Evolutionary conservation across 2,329 filamentous ascomycete species (phyloP).

Genomic region (Aspergillus sp.): DNA sequence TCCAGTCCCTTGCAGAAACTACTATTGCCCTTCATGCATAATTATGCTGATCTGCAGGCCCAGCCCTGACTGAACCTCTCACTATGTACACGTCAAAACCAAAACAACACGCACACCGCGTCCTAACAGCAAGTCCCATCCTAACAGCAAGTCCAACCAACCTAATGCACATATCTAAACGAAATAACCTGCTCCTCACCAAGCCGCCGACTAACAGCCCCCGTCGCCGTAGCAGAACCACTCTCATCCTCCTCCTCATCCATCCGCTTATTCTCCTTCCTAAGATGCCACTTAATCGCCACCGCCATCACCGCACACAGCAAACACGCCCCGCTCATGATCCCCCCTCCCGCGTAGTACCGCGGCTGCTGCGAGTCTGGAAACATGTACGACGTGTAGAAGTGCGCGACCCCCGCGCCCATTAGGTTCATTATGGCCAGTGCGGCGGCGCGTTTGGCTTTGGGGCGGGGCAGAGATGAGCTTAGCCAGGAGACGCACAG

Average conservation of each 20-base stretch:
- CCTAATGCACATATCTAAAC: slow-evolving; percentile 7
- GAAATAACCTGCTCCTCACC: slow-evolving; percentile 1
- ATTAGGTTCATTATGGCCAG: slow-evolving; percentile 5
- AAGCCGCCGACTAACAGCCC: not conserved
- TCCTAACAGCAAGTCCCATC: too few species aligned
- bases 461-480: not conserved
- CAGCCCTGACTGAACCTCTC: too few species aligned
- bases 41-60: too few species aligned
- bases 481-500: slow-evolving; percentile 2
- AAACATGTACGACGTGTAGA: slow-evolving; percentile 7
- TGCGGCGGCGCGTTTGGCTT: not conserved
- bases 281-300: not conserved
- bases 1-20: too few species aligned
- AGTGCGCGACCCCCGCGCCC: slow-evolving; percentile 1
- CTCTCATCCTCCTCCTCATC: not conserved
- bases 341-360: not conserved
- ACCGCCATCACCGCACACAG: not conserved
- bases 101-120: too few species aligned
- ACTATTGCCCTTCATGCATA: too few species aligned
- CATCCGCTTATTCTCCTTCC: not conserved
- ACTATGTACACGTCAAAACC: too few species aligned
- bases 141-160: too few species aligned
- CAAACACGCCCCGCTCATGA: slow-evolving; percentile 1
- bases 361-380: not conserved
- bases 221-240: not conserved